Evolutionary conservation across 2,329 filamentous ascomycete species (phyloP), one percentile per base, ranked within the genome.

Genomic region (Pseudovirgaria hyperparasitica): DNA sequence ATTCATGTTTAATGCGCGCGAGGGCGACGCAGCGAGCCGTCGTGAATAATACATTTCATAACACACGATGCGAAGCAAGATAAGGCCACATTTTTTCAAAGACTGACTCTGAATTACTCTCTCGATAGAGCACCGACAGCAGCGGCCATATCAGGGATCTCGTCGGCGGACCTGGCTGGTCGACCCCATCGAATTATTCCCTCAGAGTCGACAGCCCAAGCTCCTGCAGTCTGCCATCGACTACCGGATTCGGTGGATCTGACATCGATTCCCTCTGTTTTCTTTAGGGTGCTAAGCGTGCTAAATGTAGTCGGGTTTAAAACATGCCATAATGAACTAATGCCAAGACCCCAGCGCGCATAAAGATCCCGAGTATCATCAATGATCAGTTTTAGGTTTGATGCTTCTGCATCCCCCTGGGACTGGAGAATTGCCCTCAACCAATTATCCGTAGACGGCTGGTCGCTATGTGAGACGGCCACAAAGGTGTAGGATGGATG

Each of bases 151-250:
- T 72, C 60, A 4, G 65, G 55, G 11, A 73, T 36, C 33, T 73
- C 65, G 42, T 67, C 64, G 16, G 70, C 63, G 14, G 60, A 55
- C 27, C 39, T 39, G 9, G 61, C 59, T 33, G 63, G 50, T 29
- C 58, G 52, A 4, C 52, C 56, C 68, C 70, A 76, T 28, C 52
- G 57, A 4, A 77, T 61, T 9, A 54, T 40, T 3, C 70, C 70
- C 16, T 58, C 46, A 5, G 41, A 42, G 43, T 73, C 70, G 16
- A 76, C 52, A 2, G 67, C 74, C 52, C 74, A 82, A 16, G 67
- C 69, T 16, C 76, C 77, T 23, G 66, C 60, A 15, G 57, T 76
- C 62, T 82, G 76, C 76, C 77, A 82, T 27, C 73, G 54, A 36
- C 55, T 71, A 20, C 76, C 76, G 43, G 68, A 77, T 50, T 76